phyloP scores from a whole-genome alignment of 176 grass and related monocot species.

The Saccharum officinarum region DNA sequence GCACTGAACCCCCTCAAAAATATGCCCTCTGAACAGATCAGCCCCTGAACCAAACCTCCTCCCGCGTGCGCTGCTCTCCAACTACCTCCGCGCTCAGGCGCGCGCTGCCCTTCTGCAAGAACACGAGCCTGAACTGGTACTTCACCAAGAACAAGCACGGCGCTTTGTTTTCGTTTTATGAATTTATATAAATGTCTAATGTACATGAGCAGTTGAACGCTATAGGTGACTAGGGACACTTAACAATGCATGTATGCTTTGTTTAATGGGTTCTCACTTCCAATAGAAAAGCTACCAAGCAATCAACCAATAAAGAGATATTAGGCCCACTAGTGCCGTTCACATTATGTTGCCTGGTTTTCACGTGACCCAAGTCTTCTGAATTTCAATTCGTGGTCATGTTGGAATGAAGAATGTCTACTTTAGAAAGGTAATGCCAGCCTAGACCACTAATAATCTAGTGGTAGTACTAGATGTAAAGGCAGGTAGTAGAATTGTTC shows the following conservation, averaged over 20 bases:
- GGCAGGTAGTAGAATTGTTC: not conserved
- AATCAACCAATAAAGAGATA: slow-evolving; percentile 2
- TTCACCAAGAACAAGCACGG: too few relatives aligned
- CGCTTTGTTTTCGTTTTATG: not conserved
- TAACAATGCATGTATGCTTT: not conserved
- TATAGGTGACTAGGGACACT: not conserved
- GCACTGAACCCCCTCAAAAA: too few relatives aligned
- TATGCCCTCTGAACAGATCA: too few relatives aligned
- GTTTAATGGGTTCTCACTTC: slow-evolving; percentile 4
- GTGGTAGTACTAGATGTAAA: not conserved
- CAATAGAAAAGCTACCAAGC: not conserved
- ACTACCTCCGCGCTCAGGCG: too few relatives aligned
- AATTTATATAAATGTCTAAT: not conserved
- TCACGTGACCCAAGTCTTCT: slow-evolving; percentile 6
- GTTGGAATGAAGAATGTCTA: slow-evolving; percentile 20
- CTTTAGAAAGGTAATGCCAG: not conserved
- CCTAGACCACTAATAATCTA: slow-evolving; percentile 8
- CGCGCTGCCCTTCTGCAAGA: too few relatives aligned
- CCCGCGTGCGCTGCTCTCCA: too few relatives aligned
- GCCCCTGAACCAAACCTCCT: too few relatives aligned
- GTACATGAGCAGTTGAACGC: not conserved
- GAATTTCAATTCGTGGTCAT: not conserved
- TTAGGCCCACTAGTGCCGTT: slow-evolving; percentile 10
- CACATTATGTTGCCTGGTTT: slow-evolving; percentile 17
- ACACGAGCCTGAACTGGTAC: too few relatives aligned